Evolutionary conservation across 1,284 basidiomycete genomes (phyloP).

Genomic region (Xanthoconium separans): DNA sequence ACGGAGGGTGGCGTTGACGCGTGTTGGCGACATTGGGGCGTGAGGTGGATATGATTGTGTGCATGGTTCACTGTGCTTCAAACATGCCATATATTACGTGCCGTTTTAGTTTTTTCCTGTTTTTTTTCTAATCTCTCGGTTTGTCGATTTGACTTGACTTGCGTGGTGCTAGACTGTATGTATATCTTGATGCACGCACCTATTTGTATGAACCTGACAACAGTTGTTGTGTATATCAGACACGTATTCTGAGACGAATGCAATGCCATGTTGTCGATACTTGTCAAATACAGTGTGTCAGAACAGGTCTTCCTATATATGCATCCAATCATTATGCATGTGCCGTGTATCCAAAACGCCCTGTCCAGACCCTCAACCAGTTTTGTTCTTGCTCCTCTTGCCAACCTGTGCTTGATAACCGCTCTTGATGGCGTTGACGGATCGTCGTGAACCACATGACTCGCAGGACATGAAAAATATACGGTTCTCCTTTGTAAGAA

Average conservation of each 20-base stretch:
- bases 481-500: conserved; percentile 96
- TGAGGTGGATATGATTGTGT: conserved; percentile 19
- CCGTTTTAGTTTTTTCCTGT: conserved; percentile 22
- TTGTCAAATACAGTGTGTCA: conserved; percentile 9
- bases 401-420: conserved; percentile 99
- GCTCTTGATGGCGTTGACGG: conserved; percentile 96
- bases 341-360: not conserved
- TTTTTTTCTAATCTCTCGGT: conserved; percentile 5
- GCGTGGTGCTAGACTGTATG: not conserved
- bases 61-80: conserved; percentile 2
- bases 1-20: conserved; percentile 78
- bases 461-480: conserved; percentile 99
- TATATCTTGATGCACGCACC: conserved; percentile 12
- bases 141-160: conserved; percentile 8
- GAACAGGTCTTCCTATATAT: conserved; percentile 5
- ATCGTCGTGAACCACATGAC: conserved; percentile 88
- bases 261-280: conserved; percentile 15
- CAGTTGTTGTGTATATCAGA: conserved; percentile 7
- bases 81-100: conserved; percentile 17
- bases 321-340: conserved; percentile 1
- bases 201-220: not conserved
- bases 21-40: conserved; percentile 58
- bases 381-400: conserved; percentile 67
- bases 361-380: conserved; percentile 16
- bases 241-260: conserved; percentile 22